Evolutionary conservation across 2,329 filamentous ascomycete species (phyloP), one percentile per base, ranked within the genome.

Genomic region (Aureobasidium pullulans): DNA sequence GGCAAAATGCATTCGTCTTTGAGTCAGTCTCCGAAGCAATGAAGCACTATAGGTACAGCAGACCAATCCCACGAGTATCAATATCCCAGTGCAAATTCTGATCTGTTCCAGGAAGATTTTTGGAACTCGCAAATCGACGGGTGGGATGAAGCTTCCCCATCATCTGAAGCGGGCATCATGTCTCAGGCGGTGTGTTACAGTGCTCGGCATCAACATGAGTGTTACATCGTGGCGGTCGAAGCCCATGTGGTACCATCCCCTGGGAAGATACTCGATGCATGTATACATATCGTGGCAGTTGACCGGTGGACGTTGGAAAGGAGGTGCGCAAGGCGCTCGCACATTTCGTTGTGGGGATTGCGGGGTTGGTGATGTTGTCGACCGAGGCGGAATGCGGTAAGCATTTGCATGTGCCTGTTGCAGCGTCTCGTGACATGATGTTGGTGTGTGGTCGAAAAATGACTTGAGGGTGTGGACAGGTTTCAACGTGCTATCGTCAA

Each of bases 381-480:
- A 43, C 50, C 39, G 50, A 54, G 36, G 49, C 34, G 48, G 16
- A 52, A 52, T 52, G 50, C 19, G 48, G 48, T 31, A 52, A 40
- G 48, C 48, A 29, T 11, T 52, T 19, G 50, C 50, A 54, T 54
- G 39, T 42, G 50, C 37, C 37, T 23, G 50, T 34, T 16, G 37
- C 28, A n/a, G 36, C 11, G 29, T 15, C 32, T 29, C 48, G 48
- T 52, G 48, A 52, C 34, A 29, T 23, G 13, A 15, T 9, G 23
- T 39, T 40, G 13, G 16, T 29, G 11, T 29, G 13, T 39, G 34
- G 34, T 39, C 28, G 48, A 13, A 9, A 36, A 2, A 13, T 36
- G 8, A 9, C 3, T 23, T 36, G 34, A 36, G 34, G 34, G 34
- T 36, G 34, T 5, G 4, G 2, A 13, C 8, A 36, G 34, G 34